Evolutionary conservation across 345 rosid species (phyloP), one percentile per base, ranked within the genome.

Genomic region (Angophora floribunda): DNA sequence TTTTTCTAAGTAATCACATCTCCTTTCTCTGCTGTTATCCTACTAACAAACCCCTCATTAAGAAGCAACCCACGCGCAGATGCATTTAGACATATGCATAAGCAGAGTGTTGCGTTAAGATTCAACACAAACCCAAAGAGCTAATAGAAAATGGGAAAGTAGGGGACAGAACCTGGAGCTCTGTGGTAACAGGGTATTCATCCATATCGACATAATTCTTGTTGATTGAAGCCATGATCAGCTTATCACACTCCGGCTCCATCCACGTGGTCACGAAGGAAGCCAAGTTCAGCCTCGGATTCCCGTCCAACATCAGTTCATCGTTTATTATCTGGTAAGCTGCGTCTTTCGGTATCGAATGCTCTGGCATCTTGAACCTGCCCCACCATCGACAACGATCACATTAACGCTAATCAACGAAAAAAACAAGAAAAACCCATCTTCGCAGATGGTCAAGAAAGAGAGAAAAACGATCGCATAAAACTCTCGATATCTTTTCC

Each of bases 221-320:
- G 90, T 93, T 93, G 51, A 93, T 87, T 51, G 94, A 51, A 80
- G 93, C 93, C 93, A 93, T 92, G 51, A 93, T 93, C 86, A 93
- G 93, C 92, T 91, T 92, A 55, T 93, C 93, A 19, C 94, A 93
- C 90, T 93, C 94, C 10, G 93, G 93, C 90, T 92, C 94, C 94
- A 93, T 93, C 93, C 94, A 93, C 13, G 94, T 93, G 14, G 93
- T 92, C 53, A 93, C 94, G 65, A 93, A 93, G 13, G 94, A 93
- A 13, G 93, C 94, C 90, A 92, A 79, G 89, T 93, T 93, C 90
- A 93, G 88, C 90, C 94, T 89, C n/a, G 94, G 94, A 47, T 90
- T 92, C 26, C 94, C 94, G 51, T 93, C 94, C 13, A 93, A 92
- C 94, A 93, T 93, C 78, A 93, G 91, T 90, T 93, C 94, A 21